Percentiles rank a stretch among this genome's conserved stretches.
Evolutionary conservation across 345 rosid genomes (phyloP).

Genomic region (Brassica napus): DNA sequence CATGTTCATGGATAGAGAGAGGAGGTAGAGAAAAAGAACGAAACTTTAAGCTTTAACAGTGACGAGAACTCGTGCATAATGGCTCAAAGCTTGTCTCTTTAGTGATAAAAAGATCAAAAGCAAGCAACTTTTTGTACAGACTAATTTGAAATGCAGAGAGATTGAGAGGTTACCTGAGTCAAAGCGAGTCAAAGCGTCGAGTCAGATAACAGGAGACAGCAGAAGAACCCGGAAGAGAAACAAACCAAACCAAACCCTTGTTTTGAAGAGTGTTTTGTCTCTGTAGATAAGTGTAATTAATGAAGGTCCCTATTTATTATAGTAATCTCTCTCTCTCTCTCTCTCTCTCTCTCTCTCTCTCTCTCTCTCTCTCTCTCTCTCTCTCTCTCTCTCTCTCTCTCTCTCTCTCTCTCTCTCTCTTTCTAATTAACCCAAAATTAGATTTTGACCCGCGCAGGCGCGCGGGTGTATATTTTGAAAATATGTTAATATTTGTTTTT

Average conservation of each 20-base stretch:
- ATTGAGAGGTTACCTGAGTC: slow-evolving; percentile 14
- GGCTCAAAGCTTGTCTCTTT: not conserved
- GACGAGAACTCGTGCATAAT: not conserved
- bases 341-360: not conserved
- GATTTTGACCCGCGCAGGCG: too few species aligned
- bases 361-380: not conserved
- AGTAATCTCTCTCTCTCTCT: not conserved
- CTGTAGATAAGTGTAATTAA: not conserved
- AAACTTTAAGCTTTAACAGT: not conserved
- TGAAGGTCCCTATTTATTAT: not conserved
- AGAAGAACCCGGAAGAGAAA: not conserved
- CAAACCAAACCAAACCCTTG: slow-evolving; percentile 18
- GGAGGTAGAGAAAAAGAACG: not conserved
- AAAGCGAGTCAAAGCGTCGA: not conserved
- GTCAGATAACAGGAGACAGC: not conserved
- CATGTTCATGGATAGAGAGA: not conserved
- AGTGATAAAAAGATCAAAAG: slow-evolving; percentile 2
- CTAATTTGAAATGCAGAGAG: not conserved
- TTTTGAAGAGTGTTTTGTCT: slow-evolving; percentile 2
- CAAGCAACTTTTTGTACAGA: not conserved
- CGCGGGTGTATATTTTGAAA: too few species aligned
- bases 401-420: not conserved
- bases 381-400: not conserved
- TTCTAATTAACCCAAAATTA: too few species aligned
- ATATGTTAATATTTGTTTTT: too few species aligned